Percentiles rank a stretch among this genome's conserved stretches.
phyloP scores from a whole-genome alignment of 306 rosid species.

The Citrullus amarus region DNA sequence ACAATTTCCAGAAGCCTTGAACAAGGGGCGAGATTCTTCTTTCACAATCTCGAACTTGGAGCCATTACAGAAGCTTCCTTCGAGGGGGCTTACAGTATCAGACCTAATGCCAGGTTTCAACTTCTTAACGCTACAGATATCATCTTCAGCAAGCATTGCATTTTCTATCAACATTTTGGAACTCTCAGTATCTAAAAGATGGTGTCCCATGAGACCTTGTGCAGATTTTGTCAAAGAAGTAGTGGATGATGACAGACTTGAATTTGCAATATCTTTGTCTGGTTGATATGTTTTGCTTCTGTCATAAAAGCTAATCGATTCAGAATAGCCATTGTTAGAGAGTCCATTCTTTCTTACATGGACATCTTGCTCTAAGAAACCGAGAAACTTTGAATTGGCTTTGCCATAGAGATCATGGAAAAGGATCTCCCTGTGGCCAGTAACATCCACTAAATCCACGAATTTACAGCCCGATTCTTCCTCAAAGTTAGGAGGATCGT shows the following conservation, averaged over 20 bases:
- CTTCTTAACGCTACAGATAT: slow-evolving; percentile 21
- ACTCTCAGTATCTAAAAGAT: not conserved
- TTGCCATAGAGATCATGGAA: not conserved
- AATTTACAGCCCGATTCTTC: slow-evolving; percentile 14
- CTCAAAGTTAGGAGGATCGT: slow-evolving; percentile 20
- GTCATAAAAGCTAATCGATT: slow-evolving; percentile 17
- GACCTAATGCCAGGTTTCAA: slow-evolving; percentile 11
- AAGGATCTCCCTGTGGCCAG: not conserved
- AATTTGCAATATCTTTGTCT: slow-evolving; percentile 11
- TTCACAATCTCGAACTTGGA: slow-evolving; percentile 22
- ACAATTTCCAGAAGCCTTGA: slow-evolving; percentile 14
- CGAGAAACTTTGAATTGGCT: not conserved
- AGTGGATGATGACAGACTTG: slow-evolving; percentile 20
- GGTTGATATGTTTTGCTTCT: slow-evolving; percentile 12
- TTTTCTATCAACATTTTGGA: not conserved
- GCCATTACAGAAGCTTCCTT: slow-evolving; percentile 14
- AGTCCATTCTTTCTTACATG: not conserved
- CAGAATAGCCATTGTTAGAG: slow-evolving; percentile 4
- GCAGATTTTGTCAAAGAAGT: slow-evolving; percentile 15
- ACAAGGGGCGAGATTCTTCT: slow-evolving; percentile 12
- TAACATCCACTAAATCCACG: not conserved
- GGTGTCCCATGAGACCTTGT: slow-evolving; percentile 14
- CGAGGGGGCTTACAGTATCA: slow-evolving; percentile 15
- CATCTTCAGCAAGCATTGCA: not conserved
- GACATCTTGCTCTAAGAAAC: slow-evolving; percentile 7